Percentiles rank a stretch among this genome's conserved stretches.
Evolutionary conservation across 441 rosid species (phyloP).

Genomic region (Gossypium aridum): DNA sequence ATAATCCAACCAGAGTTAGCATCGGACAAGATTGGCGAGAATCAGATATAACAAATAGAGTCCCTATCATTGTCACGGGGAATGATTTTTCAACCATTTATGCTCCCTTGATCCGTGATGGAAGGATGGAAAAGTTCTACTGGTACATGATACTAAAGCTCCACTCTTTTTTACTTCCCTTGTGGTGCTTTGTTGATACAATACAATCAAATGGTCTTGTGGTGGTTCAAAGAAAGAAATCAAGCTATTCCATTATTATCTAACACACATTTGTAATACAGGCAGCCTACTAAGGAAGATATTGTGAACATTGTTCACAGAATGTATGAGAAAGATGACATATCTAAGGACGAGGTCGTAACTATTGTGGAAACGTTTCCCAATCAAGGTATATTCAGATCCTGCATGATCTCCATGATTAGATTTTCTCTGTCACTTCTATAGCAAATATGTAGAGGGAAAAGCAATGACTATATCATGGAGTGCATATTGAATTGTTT

Average conservation of each 20-base stretch:
- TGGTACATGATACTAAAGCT: constrained; percentile 40
- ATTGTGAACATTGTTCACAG: constrained; percentile 75
- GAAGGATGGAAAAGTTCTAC: constrained; percentile 95
- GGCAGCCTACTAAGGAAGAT: constrained; percentile 90
- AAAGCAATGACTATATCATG: neutral
- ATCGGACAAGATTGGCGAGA: constrained; percentile 96
- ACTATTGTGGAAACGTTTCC: constrained; percentile 73
- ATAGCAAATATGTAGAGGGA: neutral
- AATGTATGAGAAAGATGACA: constrained; percentile 89
- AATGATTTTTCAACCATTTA: constrained; percentile 80
- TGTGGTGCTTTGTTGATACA: neutral
- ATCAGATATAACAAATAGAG: constrained; percentile 67
- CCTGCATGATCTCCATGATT: neutral
- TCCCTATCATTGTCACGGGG: constrained; percentile 86
- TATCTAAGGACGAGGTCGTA: constrained; percentile 55
- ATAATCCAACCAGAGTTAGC: constrained; percentile 96
- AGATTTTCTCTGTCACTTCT: neutral
- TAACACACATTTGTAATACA: constrained; percentile 27
- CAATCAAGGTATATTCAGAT: constrained; percentile 64
- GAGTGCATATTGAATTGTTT: neutral
- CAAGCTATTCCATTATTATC: constrained; percentile 16
- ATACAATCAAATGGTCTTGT: too few species aligned
- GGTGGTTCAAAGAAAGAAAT: neutral
- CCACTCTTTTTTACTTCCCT: neutral
- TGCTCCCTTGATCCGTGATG: constrained; percentile 97